Evolutionary conservation across 208 protist genomes (phyloP).

Genomic region (Leptomonas seymouri): DNA sequence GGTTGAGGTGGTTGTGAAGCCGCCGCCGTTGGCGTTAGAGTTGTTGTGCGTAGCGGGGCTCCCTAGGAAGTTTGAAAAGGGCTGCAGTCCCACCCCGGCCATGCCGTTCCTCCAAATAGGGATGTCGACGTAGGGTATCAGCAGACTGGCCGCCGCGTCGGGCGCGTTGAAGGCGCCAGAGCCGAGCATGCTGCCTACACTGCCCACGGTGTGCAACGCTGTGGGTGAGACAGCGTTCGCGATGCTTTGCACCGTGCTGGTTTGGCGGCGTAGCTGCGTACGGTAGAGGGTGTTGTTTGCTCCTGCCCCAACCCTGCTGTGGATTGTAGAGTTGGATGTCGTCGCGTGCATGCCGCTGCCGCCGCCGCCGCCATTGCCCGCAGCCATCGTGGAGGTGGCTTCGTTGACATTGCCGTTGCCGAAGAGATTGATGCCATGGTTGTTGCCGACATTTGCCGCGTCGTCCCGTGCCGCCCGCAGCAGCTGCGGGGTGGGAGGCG

Average conservation of each 20-base stretch:
- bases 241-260: conserved; percentile 4
- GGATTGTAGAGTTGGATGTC: conserved; percentile 8
- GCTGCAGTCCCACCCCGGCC: conserved; percentile 11
- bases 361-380: background rate
- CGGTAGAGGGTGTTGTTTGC: conserved; percentile 12
- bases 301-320: conserved; percentile 3
- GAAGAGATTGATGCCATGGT: background rate
- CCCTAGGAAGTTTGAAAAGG: background rate
- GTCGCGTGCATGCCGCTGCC: background rate
- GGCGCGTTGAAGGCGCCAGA: conserved; percentile 3
- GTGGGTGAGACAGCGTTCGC: conserved; percentile 11
- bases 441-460: background rate
- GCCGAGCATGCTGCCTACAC: conserved; percentile 16
- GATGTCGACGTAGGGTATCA: conserved; percentile 49
- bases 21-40: background rate
- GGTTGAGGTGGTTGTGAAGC: conserved; percentile 10
- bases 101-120: conserved; percentile 22
- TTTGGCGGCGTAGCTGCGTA: conserved; percentile 18
- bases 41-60: conserved; percentile 19
- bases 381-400: background rate
- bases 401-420: conserved; percentile 9
- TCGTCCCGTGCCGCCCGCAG: conserved; percentile 24
- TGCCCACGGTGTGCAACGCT: conserved; percentile 1
- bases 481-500: conserved; percentile 15
- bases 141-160: conserved; percentile 31